Evolutionary conservation across 129 eudicot species (phyloP).

Genomic region (Cynara cardunculus): DNA sequence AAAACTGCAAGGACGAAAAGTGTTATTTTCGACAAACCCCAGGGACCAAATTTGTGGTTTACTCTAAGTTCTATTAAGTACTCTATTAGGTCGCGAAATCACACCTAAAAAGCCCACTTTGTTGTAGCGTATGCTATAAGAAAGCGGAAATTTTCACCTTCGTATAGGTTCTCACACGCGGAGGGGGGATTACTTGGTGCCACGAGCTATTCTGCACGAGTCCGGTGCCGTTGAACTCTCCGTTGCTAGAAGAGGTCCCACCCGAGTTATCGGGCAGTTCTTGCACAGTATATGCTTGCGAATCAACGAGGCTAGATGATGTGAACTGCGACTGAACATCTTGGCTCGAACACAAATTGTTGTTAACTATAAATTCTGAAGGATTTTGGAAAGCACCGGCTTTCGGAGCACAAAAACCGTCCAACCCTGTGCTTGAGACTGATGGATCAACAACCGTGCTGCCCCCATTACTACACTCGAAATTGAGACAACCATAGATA

Average conservation of each 20-base stretch:
- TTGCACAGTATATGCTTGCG: conserved; percentile 55
- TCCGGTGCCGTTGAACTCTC: conserved; percentile 56
- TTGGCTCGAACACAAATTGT: conserved; percentile 47
- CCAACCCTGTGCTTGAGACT: conserved; percentile 48
- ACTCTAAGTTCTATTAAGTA: too few species aligned
- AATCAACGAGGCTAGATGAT: conserved; percentile 57
- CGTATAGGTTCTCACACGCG: conserved; percentile 74
- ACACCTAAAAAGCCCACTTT: background rate
- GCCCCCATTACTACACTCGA: conserved; percentile 52
- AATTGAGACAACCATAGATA: conserved; percentile 57
- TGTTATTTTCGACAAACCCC: too few species aligned
- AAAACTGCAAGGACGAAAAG: too few species aligned
- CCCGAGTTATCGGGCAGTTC: conserved; percentile 64
- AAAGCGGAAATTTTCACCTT: conserved; percentile 43
- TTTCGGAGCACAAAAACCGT: conserved; percentile 48
- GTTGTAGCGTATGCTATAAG: background rate
- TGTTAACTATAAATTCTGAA: conserved; percentile 50
- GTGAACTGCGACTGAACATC: conserved; percentile 70
- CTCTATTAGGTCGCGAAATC: too few species aligned
- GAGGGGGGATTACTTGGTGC: conserved; percentile 44
- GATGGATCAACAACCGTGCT: conserved; percentile 59
- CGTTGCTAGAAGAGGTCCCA: conserved; percentile 81
- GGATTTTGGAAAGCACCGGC: conserved; percentile 45
- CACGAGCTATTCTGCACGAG: conserved; percentile 50
- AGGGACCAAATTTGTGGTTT: too few species aligned